phyloP scores from a whole-genome alignment of 1,284 basidiomycete species.

The Fistulinella staudtii region DNA sequence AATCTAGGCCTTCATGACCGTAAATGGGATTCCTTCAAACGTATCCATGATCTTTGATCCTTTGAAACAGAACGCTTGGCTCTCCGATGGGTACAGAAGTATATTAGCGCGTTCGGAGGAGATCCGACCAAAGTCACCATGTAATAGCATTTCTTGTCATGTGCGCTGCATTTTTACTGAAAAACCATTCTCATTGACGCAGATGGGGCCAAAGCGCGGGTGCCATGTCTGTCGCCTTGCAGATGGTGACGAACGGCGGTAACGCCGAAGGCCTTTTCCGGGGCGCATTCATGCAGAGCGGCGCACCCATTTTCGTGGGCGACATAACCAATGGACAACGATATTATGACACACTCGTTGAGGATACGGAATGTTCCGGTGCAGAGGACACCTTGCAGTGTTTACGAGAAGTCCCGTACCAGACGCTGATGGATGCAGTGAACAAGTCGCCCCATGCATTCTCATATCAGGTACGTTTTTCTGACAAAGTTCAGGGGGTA shows the following conservation, averaged over 20 bases:
- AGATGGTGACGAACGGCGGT: constrained; percentile 26
- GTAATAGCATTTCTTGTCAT: constrained; percentile 14
- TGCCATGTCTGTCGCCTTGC: constrained; percentile 30
- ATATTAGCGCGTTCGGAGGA: constrained; percentile 39
- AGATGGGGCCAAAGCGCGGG: constrained; percentile 34
- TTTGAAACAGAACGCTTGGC: constrained; percentile 34
- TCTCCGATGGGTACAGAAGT: constrained; percentile 44
- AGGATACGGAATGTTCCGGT: constrained; percentile 16
- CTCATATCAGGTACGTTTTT: neutral
- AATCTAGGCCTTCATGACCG: constrained; percentile 55
- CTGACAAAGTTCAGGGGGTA: neutral
- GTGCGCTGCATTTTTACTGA: neutral
- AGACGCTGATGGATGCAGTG: neutral
- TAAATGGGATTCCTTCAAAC: constrained; percentile 27
- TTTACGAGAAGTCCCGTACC: constrained; percentile 8
- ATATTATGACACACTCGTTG: constrained; percentile 19
- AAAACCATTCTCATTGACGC: neutral
- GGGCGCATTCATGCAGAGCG: constrained; percentile 35
- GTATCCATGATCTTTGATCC: neutral
- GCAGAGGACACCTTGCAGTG: constrained; percentile 29
- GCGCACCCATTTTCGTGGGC: constrained; percentile 4
- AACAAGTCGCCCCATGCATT: neutral
- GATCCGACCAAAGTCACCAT: constrained; percentile 32
- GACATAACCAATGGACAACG: constrained; percentile 18
- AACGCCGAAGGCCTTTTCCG: constrained; percentile 30